Conservation (phyloP, 148 eudicot species). For the Chenopodium album region DNA sequence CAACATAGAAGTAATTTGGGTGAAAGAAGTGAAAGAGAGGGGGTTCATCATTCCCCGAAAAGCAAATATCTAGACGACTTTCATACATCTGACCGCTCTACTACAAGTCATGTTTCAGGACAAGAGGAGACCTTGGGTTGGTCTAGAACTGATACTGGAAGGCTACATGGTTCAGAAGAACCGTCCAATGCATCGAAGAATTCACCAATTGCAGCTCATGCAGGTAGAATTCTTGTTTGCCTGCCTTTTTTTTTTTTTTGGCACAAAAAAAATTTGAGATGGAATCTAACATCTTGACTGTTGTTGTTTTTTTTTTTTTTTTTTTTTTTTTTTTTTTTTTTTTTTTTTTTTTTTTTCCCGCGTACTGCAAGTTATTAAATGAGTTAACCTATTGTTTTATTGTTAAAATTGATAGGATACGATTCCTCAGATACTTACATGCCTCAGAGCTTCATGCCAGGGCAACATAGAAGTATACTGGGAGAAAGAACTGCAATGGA, state of each 20-base stretch:
- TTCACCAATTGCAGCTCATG: background rate
- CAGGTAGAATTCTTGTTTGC: background rate
- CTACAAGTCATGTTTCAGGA: conserved; percentile 13
- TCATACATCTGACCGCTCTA: conserved; percentile 16
- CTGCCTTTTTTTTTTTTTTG: too few species aligned
- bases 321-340: too few species aligned
- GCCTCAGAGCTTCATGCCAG: too few species aligned
- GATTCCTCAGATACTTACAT: too few species aligned
- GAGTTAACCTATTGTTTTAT: too few species aligned
- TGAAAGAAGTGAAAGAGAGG: conserved; percentile 6
- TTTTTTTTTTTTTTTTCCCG: too few species aligned
- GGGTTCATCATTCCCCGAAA: background rate
- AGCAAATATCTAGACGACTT: background rate
- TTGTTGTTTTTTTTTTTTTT: too few species aligned
- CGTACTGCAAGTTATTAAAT: too few species aligned
- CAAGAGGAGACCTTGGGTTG: conserved; percentile 25
- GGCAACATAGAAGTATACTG: background rate
- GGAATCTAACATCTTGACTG: too few species aligned
- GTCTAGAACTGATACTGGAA: conserved; percentile 27
- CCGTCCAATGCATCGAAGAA: conserved; percentile 18
- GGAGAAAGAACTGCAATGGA: background rate
- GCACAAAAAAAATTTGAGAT: too few species aligned
- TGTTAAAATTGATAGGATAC: too few species aligned
- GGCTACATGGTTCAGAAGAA: conserved; percentile 9
- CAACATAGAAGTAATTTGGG: background rate